These are phyloP conservation scores for Plasmopara halstedii DNA, from an alignment of 352 stramenopile genomes.

Conservation along the genomic window DNA sequence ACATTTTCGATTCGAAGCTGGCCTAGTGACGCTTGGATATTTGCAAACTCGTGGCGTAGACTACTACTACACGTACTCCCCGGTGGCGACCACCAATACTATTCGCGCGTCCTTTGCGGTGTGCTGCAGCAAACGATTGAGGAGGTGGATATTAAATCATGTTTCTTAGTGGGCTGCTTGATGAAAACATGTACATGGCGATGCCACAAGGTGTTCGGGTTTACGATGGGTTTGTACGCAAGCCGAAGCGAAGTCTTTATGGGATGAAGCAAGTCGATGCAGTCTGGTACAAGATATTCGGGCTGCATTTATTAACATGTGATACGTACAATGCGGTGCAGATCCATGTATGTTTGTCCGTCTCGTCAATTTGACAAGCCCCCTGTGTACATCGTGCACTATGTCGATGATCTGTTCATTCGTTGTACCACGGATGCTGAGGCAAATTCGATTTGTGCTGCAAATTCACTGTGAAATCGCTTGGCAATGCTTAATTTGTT, in stretches of 20 bases:
- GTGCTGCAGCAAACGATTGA: background rate
- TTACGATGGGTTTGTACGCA: constrained; percentile 18
- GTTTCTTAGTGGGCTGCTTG: constrained; percentile 17
- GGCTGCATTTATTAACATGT: background rate
- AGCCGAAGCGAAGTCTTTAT: constrained; percentile 21
- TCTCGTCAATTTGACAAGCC: background rate
- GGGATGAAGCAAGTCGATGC: constrained; percentile 27
- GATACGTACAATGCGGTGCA: constrained; percentile 1
- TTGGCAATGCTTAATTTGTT: background rate
- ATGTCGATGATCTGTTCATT: constrained; percentile 6
- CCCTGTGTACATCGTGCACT: constrained; percentile 2
- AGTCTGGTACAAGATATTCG: constrained; percentile 20
- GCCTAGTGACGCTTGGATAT: constrained; percentile 19
- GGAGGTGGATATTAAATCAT: background rate
- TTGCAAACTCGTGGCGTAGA: constrained; percentile 19
- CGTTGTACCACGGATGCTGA: background rate
- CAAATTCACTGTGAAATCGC: background rate
- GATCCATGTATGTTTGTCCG: constrained; percentile 5
- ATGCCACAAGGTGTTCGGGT: too few relatives aligned
- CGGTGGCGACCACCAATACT: constrained; percentile 16
- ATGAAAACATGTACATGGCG: constrained; percentile 5
- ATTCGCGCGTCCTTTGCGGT: constrained; percentile 15
- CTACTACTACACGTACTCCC: constrained; percentile 21
- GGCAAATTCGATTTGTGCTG: background rate
- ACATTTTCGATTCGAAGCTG: constrained; percentile 21